Base-by-base conservation (phyloP, 140 eudicot species). In the Stevia rebaudiana region DNA sequence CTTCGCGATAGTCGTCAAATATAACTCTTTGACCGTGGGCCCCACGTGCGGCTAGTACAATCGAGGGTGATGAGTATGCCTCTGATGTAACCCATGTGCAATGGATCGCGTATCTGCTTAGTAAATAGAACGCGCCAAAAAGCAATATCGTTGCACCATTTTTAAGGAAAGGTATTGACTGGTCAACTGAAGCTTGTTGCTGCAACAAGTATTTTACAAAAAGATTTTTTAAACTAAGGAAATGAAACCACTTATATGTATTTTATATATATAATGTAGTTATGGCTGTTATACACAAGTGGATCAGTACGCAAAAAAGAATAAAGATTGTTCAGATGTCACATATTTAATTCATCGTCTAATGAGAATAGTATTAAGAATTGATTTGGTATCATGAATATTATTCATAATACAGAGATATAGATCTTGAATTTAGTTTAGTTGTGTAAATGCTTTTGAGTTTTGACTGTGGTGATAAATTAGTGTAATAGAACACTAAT, bases 41-140 rank as follows among this genome's bases (percentile, higher is more conserved):
- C n/a, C n/a, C n/a, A 33, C 76, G 94, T 46, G 99, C 85, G 0
- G 99, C 88, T 42, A 92, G 79, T 72, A 92, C 99, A 54, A 92
- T 92, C 40, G 99, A 92, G 42, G 99, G 99, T n/a, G 99, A 97
- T 48, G 99, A 92, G 71, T 92, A 92, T 17, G 99, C 99, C 71
- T 92, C 99, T 44, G 98, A 95, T 16, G 98, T 96, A 46, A 96
- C 98, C 98, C 98, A 92, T 67, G 88, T 96, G 57, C 96, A 85
- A 49, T 92, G 98, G 52, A 92, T 82, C 98, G n/a, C 95, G 59
- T 92, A 92, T 85, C 98, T 71, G 77, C 95, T 92, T 50, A 88
- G 83, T 74, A 92, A 69, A 78, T 85, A 92, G 54, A 92, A 83
- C 17, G 84, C 95, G 47, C 98, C 96, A 37, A 92, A 35, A 77